phyloP scores from a whole-genome alignment of 1,139 yeast genomes.

The Blastobotrys raffinosifermentans region DNA sequence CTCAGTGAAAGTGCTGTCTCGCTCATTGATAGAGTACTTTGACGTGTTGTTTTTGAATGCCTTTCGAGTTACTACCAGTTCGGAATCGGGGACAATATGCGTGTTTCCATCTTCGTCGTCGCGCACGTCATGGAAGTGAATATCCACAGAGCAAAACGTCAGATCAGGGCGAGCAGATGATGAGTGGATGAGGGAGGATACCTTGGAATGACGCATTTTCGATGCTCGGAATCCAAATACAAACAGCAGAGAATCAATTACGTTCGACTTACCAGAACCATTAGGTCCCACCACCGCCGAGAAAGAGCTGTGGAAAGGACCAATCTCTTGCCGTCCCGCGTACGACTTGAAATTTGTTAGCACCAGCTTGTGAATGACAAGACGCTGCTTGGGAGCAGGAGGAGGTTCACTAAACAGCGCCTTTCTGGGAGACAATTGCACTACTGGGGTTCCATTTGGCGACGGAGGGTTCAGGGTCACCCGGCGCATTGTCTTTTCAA shows the following conservation, averaged over 20 bases:
- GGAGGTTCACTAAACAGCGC: slow-evolving; percentile 8
- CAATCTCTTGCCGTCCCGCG: slow-evolving; percentile 90
- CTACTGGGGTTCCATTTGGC: slow-evolving; percentile 7
- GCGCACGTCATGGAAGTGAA: slow-evolving; percentile 75
- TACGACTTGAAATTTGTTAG: slow-evolving; percentile 89
- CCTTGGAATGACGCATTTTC: slow-evolving; percentile 93
- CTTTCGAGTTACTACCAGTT: slow-evolving; percentile 67
- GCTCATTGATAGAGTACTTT: slow-evolving; percentile 67
- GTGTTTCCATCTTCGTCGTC: slow-evolving; percentile 49
- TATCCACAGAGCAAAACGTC: slow-evolving; percentile 81
- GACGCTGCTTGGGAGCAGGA: slow-evolving; percentile 35
- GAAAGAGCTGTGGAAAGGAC: slow-evolving; percentile 86
- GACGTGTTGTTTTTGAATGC: slow-evolving; percentile 76
- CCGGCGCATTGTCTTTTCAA: slow-evolving; percentile 12
- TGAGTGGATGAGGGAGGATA: slow-evolving; percentile 86
- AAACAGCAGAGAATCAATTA: slow-evolving; percentile 89
- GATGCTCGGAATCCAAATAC: slow-evolving; percentile 96
- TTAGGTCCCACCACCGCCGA: slow-evolving; percentile 99
- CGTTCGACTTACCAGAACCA: slow-evolving; percentile 97
- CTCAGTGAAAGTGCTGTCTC: slow-evolving; percentile 65
- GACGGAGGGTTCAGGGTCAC: slow-evolving; percentile 10
- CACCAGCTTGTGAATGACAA: slow-evolving; percentile 69
- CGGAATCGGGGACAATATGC: slow-evolving; percentile 47
- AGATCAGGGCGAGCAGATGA: slow-evolving; percentile 65
- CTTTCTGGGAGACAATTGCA: slow-evolving; percentile 6